Base-by-base conservation (phyloP, 345 rosid species). In the Nasturtium officinale region DNA sequence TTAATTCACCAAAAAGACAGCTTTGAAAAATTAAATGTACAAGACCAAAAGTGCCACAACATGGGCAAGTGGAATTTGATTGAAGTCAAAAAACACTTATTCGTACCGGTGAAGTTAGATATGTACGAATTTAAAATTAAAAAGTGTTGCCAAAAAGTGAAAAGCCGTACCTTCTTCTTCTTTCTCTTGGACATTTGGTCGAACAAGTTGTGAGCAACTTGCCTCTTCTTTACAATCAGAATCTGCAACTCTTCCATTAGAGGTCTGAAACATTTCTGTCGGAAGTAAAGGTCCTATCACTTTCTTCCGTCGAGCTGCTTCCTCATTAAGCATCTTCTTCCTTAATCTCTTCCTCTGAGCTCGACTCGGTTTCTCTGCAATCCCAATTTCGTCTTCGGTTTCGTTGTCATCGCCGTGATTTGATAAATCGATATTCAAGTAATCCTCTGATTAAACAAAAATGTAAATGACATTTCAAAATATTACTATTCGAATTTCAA, bases 301-400 rank as follows among this genome's bases (percentile, higher is more conserved):
- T 55, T 82, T 75, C 61, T 83, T 70, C n/a, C 87, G 83, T 18
- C 87, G 86, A 47, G 26, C 52, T 29, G 77, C 68, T 45, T 88
- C 91, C 53, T 85, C 90, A 67, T 82, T 88, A 38, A 93, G 83
- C 84, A 73, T 87, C 81, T 77, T 90, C 85, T 80, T 87, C 28
- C 94, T 83, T 35, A 84, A 47, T 73, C 96, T 80, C 79, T 93
- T 89, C 75, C 98, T 88, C 79, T 89, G 90, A 35, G 97, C 85
- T 73, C 97, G 76, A 21, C 81, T 84, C 62, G 79, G 78, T 82
- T 85, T 87, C 64, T 53, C 81, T 12, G 11, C n/a, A 1, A 3
- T 56, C 37, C 25, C 75, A 2, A 54, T 47, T 3, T 28, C 67
- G 0, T 56, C 72, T 8, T 23, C 61, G 13, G 28, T 71, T 12